phyloP scores from a whole-genome alignment of 441 rosid genomes.

The Mallotus repandus region DNA sequence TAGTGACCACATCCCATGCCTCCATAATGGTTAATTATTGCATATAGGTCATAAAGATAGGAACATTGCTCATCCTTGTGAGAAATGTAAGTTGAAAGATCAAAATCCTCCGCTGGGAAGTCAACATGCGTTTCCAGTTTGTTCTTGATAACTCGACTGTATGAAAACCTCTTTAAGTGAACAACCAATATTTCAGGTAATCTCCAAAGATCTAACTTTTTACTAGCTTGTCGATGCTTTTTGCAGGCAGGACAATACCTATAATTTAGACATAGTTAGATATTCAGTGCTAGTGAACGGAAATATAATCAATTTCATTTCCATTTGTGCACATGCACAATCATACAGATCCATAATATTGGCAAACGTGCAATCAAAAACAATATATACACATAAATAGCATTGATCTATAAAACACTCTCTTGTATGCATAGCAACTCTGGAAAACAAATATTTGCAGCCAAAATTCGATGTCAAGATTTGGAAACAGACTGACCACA shows the following conservation, averaged over 20 bases:
- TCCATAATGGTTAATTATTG: conserved; percentile 67
- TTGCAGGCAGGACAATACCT: conserved; percentile 72
- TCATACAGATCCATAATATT: not conserved
- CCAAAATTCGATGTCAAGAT: not conserved
- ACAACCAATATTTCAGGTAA: conserved; percentile 65
- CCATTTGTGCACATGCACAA: not conserved
- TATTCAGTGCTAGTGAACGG: conserved; percentile 11
- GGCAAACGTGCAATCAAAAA: not conserved
- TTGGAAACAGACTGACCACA: conserved; percentile 55
- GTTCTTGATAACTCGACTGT: conserved; percentile 49
- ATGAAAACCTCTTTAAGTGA: conserved; percentile 74
- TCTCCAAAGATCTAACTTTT: conserved; percentile 77
- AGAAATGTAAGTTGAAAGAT: conserved; percentile 52
- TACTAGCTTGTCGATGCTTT: conserved; percentile 59
- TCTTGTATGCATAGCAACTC: not conserved
- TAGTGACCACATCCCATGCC: conserved; percentile 78
- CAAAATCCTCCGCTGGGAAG: conserved; percentile 62
- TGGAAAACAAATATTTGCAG: not conserved
- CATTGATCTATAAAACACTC: not conserved
- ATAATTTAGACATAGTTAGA: conserved; percentile 14
- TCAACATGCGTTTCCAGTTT: conserved; percentile 74
- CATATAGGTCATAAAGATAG: conserved; percentile 48
- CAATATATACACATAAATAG: not conserved
- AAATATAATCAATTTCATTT: conserved; percentile 6
- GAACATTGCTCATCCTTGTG: conserved; percentile 31